Evolutionary conservation across 2,329 filamentous ascomycete species (phyloP).

Genomic region (Paracoccidioides brasiliensis): DNA sequence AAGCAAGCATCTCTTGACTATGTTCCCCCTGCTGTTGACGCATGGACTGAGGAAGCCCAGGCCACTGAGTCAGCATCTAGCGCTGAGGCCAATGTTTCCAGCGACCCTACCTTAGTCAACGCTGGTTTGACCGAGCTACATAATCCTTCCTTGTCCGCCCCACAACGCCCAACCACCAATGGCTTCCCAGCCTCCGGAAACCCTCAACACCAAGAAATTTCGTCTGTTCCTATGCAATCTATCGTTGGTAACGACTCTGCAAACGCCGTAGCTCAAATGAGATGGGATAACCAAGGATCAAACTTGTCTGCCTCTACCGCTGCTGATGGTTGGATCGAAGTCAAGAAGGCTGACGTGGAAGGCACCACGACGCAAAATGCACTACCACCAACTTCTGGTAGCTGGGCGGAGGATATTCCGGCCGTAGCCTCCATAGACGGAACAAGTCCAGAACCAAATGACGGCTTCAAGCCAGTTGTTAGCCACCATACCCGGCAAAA

Average conservation of each 20-base stretch:
- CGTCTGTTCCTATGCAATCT: slow-evolving; percentile 27
- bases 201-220: slow-evolving; percentile 14
- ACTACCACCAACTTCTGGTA: slow-evolving; percentile 21
- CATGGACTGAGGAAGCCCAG: slow-evolving; percentile 38
- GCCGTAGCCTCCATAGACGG: slow-evolving; percentile 28
- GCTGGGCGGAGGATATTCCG: slow-evolving; percentile 72
- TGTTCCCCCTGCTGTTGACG: slow-evolving; percentile 16
- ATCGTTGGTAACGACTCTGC: slow-evolving; percentile 28
- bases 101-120: slow-evolving; percentile 49
- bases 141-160: slow-evolving; percentile 38
- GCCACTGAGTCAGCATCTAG: slow-evolving; percentile 26
- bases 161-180: slow-evolving; percentile 42
- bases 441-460: slow-evolving; percentile 6
- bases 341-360: slow-evolving; percentile 60
- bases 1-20: slow-evolving; percentile 38
- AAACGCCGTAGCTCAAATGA: slow-evolving; percentile 37
- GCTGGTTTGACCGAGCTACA: slow-evolving; percentile 49
- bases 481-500: slow-evolving; percentile 22
- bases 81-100: slow-evolving; percentile 24
- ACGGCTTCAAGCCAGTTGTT: slow-evolving; percentile 25
- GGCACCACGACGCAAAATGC: slow-evolving; percentile 45
- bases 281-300: slow-evolving; percentile 42
- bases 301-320: slow-evolving; percentile 34
- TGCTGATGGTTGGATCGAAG: slow-evolving; percentile 61
- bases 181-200: slow-evolving; percentile 10